Percentiles rank a stretch among this genome's conserved stretches.
Evolutionary conservation across 2,329 filamentous ascomycete genomes (phyloP).

Genomic region (Fusarium gaditjirri): DNA sequence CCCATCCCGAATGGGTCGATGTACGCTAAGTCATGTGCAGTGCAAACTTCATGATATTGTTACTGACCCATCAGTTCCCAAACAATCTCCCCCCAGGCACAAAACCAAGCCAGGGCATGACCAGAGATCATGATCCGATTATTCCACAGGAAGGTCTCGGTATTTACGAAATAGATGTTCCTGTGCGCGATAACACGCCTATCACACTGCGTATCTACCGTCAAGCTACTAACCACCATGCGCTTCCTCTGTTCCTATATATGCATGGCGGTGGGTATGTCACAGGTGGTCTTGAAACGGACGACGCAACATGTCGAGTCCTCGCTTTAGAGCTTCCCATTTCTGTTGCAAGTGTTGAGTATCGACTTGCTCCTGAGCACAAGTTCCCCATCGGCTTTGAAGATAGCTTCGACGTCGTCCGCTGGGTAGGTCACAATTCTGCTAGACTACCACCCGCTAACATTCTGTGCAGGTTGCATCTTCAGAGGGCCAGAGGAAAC

Average conservation of each 20-base stretch:
- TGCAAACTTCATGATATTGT: background rate
- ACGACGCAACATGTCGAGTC: conserved; percentile 42
- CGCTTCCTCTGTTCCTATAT: conserved; percentile 39
- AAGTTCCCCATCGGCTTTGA: conserved; percentile 58
- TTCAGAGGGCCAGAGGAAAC: conserved; percentile 38
- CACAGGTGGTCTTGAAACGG: conserved; percentile 43
- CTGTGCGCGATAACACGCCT: conserved; percentile 28
- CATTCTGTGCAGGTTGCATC: conserved; percentile 30
- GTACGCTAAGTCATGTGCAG: background rate
- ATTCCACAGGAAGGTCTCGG: conserved; percentile 32
- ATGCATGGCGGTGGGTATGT: conserved; percentile 45
- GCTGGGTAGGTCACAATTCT: conserved; percentile 34
- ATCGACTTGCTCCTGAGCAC: conserved; percentile 62
- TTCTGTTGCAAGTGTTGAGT: conserved; percentile 60
- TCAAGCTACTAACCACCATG: background rate
- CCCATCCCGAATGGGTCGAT: conserved; percentile 20
- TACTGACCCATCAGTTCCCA: conserved; percentile 36
- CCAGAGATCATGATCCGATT: conserved; percentile 36
- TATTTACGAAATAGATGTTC: conserved; percentile 39
- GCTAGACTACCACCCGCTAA: background rate
- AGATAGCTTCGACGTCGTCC: conserved; percentile 56
- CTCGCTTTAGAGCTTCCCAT: conserved; percentile 40
- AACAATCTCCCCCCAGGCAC: conserved; percentile 39
- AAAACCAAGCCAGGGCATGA: conserved; percentile 21
- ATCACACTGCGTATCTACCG: conserved; percentile 41